These are phyloP conservation scores for Gastrolobium villosum DNA, from an alignment of 306 rosid species.

Conservation along the genomic window DNA sequence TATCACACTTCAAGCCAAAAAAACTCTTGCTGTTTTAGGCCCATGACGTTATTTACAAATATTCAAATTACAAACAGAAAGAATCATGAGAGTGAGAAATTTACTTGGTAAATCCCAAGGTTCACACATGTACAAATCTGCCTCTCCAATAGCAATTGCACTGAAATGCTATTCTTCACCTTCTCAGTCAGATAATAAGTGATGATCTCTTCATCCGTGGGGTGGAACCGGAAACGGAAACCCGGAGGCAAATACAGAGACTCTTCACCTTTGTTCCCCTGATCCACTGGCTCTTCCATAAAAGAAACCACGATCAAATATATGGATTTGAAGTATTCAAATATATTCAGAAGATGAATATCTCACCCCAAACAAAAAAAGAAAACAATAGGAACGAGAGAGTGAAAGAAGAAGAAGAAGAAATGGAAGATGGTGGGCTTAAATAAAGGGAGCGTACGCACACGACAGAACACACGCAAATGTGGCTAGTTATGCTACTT, in stretches of 20 bases:
- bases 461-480: slow-evolving; percentile 48
- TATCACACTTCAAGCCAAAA: too few species aligned
- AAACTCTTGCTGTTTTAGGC: too few species aligned
- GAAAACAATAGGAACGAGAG: not conserved
- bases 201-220: slow-evolving; percentile 89
- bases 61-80: not conserved
- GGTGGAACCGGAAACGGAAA: slow-evolving; percentile 77
- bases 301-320: not conserved
- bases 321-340: not conserved
- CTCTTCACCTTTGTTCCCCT: slow-evolving; percentile 62
- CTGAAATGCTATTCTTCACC: slow-evolving; percentile 68
- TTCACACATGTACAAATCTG: slow-evolving; percentile 89
- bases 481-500: slow-evolving; percentile 32
- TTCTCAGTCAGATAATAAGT: slow-evolving; percentile 71
- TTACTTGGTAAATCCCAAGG: slow-evolving; percentile 97
- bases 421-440: slow-evolving; percentile 49
- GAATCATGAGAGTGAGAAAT: not conserved
- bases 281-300: slow-evolving; percentile 68
- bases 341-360: not conserved
- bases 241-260: slow-evolving; percentile 88
- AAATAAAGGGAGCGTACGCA: slow-evolving; percentile 68
- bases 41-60: too few species aligned
- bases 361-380: not conserved
- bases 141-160: slow-evolving; percentile 88
- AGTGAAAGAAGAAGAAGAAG: slow-evolving; percentile 22